phyloP scores from a whole-genome alignment of 2,329 filamentous ascomycete species.

The Neonectria magnoliae region DNA sequence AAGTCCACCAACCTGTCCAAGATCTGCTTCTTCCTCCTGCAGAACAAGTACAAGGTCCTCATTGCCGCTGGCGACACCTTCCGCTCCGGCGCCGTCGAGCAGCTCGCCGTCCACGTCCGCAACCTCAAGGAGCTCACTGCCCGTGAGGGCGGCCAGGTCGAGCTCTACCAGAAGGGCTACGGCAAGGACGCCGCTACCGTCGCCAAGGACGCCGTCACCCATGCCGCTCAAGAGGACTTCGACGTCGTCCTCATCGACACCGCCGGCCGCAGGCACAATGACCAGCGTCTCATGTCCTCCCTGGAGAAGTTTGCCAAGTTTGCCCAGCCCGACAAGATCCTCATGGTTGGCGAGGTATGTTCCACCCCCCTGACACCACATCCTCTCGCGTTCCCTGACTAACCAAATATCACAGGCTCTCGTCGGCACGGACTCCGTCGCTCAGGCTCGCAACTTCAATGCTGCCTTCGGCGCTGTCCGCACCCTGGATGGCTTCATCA shows the following conservation, averaged over 20 bases:
- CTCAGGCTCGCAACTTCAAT: slow-evolving; percentile 97
- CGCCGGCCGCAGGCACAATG: slow-evolving; percentile 93
- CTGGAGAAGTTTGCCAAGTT: slow-evolving; percentile 98
- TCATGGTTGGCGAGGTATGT: slow-evolving; percentile 81
- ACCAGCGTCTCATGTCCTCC: slow-evolving; percentile 93
- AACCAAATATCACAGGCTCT: slow-evolving; percentile 66
- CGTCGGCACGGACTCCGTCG: slow-evolving; percentile 94
- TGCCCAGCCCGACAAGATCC: slow-evolving; percentile 95
- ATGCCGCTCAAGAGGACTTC: slow-evolving; percentile 78
- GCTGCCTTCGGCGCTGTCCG: slow-evolving; percentile 85
- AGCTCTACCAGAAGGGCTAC: slow-evolving; percentile 96
- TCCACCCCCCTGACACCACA: slow-evolving; percentile 30
- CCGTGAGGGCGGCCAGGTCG: slow-evolving; percentile 85
- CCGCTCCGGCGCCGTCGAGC: slow-evolving; percentile 95
- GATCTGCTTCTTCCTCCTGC: slow-evolving; percentile 96
- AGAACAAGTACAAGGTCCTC: slow-evolving; percentile 96
- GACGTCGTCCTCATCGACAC: slow-evolving; percentile 98
- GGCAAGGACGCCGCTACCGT: slow-evolving; percentile 97
- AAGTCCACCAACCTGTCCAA: slow-evolving; percentile 98
- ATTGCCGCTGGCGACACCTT: slow-evolving; percentile 97
- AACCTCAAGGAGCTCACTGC: slow-evolving; percentile 90
- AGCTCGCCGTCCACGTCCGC: slow-evolving; percentile 92
- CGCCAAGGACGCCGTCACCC: slow-evolving; percentile 90
- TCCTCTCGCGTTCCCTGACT: not conserved
- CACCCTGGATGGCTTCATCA: slow-evolving; percentile 94